phyloP scores from a whole-genome alignment of 1,284 basidiomycete genomes.

The Hypsizygus ulmarius region DNA sequence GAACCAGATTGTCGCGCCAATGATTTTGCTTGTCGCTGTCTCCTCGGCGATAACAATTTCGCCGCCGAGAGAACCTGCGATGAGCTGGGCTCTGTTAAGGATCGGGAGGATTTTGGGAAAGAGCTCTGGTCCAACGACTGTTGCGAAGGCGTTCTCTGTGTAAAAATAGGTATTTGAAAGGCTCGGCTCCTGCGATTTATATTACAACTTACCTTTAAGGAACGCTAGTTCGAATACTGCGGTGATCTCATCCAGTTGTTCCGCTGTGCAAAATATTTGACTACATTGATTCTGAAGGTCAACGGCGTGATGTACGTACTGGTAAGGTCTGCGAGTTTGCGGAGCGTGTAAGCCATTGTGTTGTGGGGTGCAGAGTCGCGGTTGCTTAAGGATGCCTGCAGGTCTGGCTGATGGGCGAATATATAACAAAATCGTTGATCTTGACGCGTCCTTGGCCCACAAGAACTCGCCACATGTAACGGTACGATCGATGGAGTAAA shows the following conservation, averaged over 20 bases:
- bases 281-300: not conserved
- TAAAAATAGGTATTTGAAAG: not conserved
- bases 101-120: slow-evolving; percentile 3
- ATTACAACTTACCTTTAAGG: not conserved
- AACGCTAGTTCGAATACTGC: slow-evolving; percentile 8
- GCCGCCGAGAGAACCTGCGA: slow-evolving; percentile 6
- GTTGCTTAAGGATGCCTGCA: too few species aligned
- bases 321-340: slow-evolving; percentile 6
- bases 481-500: too few species aligned
- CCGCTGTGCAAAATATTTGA: not conserved
- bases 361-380: too few species aligned
- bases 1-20: slow-evolving; percentile 13
- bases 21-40: not conserved
- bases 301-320: not conserved
- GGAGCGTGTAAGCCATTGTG: slow-evolving; percentile 10
- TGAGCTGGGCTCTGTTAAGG: slow-evolving; percentile 9
- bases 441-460: too few species aligned
- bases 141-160: slow-evolving; percentile 6
- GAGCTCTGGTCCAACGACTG: slow-evolving; percentile 3
- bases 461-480: too few species aligned
- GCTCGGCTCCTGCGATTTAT: not conserved
- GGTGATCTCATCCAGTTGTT: slow-evolving; percentile 8
- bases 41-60: slow-evolving; percentile 14
- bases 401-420: too few species aligned
- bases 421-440: too few species aligned